phyloP scores from a whole-genome alignment of 257 asterid genomes.

The Ilex asprella region DNA sequence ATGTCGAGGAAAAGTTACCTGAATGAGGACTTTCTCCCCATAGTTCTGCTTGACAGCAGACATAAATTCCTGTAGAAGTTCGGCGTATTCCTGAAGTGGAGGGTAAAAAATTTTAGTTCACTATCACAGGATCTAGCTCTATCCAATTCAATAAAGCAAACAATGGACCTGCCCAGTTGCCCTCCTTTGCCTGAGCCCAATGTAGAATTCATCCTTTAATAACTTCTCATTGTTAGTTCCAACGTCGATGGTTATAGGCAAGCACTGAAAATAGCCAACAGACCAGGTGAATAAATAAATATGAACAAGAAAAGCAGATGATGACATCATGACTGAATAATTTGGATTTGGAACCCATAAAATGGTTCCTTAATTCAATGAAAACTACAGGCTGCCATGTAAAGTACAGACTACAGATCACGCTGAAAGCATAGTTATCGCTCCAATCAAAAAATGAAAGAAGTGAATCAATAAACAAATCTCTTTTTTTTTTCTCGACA shows the following conservation, averaged over 20 bases:
- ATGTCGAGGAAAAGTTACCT: constrained; percentile 32
- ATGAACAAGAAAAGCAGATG: not conserved
- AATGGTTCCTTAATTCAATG: too few relatives aligned
- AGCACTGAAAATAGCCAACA: constrained; percentile 36
- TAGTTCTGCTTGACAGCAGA: constrained; percentile 72
- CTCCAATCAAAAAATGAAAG: too few relatives aligned
- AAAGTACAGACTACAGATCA: not conserved
- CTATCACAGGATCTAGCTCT: constrained; percentile 3
- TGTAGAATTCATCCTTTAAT: constrained; percentile 63
- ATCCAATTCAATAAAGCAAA: constrained; percentile 3
- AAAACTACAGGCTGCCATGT: too few relatives aligned
- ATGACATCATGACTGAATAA: not conserved
- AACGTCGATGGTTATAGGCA: constrained; percentile 82
- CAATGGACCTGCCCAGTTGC: constrained; percentile 69
- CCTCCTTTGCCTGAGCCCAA: constrained; percentile 62
- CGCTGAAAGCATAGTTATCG: too few relatives aligned
- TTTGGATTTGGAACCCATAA: too few relatives aligned
- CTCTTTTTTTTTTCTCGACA: too few relatives aligned
- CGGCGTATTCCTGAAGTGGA: constrained; percentile 58
- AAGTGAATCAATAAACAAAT: too few relatives aligned
- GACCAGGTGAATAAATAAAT: not conserved
- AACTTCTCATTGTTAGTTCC: constrained; percentile 75
- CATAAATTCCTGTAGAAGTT: constrained; percentile 76
- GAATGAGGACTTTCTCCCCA: constrained; percentile 82
- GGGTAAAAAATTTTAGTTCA: not conserved